Percentiles rank a stretch among this genome's conserved stretches.
Evolutionary conservation across 441 rosid species (phyloP).

Genomic region (Gossypium davidsonii): DNA sequence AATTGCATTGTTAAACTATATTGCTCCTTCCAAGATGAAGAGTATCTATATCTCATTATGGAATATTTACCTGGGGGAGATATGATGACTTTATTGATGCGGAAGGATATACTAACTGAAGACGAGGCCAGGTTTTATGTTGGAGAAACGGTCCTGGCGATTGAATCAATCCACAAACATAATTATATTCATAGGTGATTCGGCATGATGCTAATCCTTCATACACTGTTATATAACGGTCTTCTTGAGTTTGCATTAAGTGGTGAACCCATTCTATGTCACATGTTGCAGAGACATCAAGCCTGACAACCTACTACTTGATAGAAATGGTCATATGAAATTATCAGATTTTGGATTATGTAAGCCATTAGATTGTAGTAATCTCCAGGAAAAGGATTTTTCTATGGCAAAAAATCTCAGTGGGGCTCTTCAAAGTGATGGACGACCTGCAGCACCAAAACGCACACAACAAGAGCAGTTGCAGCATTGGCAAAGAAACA

Average conservation of each 20-base stretch:
- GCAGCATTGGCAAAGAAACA: slow-evolving; percentile 88
- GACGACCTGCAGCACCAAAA: slow-evolving; percentile 74
- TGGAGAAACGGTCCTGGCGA: slow-evolving; percentile 89
- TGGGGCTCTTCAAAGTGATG: slow-evolving; percentile 90
- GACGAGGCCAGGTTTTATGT: slow-evolving; percentile 92
- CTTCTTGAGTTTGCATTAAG: neutral
- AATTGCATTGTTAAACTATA: slow-evolving; percentile 87
- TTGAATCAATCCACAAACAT: slow-evolving; percentile 91
- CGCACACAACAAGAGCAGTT: slow-evolving; percentile 90
- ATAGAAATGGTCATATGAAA: slow-evolving; percentile 90
- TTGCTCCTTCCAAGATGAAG: slow-evolving; percentile 96
- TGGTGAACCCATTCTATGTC: slow-evolving; percentile 9
- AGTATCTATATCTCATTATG: slow-evolving; percentile 83
- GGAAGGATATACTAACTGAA: slow-evolving; percentile 84
- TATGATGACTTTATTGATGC: slow-evolving; percentile 97
- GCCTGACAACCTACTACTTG: slow-evolving; percentile 89
- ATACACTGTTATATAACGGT: neutral
- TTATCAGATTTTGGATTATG: slow-evolving; percentile 29
- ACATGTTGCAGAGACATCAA: slow-evolving; percentile 71
- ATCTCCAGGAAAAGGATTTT: slow-evolving; percentile 88
- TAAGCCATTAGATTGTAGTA: slow-evolving; percentile 86
- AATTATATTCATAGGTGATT: slow-evolving; percentile 87
- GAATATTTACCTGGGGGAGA: slow-evolving; percentile 98
- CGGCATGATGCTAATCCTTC: neutral
- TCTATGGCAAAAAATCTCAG: slow-evolving; percentile 52